Base-by-base conservation (phyloP, 176 grass and related monocot species). In the Hsuehochloa calcarea region DNA sequence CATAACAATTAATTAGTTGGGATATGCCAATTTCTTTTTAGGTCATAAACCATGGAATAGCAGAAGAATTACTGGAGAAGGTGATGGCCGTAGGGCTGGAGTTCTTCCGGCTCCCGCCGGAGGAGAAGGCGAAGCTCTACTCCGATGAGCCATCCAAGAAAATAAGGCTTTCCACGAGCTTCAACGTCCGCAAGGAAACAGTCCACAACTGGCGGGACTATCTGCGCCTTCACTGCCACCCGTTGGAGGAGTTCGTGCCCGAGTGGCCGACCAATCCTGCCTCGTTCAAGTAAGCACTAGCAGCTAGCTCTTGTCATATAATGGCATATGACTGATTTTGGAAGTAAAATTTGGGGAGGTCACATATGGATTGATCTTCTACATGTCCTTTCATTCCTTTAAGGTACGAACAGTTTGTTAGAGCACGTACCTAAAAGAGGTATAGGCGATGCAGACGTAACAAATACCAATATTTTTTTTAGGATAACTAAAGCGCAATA, bases 191-290 rank as follows among this genome's bases (percentile, higher is more conserved):
- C 29, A 89, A 87, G 83, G 93, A 95, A 70, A 95, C 93, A 1
- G 86, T 95, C 44, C 93, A 85, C 65, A 95, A 95, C 83, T 95
- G 93, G 93, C 40, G 93, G 8, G 93, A 95, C 79, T 93, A 95
- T 67, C 84, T 93, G 26, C 90, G 93, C 2, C 86, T 95, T 16
- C 93, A 95, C 75, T 93, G 91, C 80, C 72, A 93, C 69, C 93
- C 93, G 1, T 43, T 95, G 55, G 83, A 95, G 75, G 84, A 91
- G 50, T 93, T 89, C 80, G 55, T 95, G 49, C 90, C 91, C 0
- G 86, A 93, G 38, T 95, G 93, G 90, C 93, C 93, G 6, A 87
- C 93, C 20, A 89, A 87, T 78, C 93, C 91, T 56, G 73, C 85
- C 44, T 66, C 85, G n/a, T 95, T 95, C 82, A 93, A 93, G 93